Evolutionary conservation across 352 stramenopile genomes (phyloP).

Genomic region (Globisporangium paddicum): DNA sequence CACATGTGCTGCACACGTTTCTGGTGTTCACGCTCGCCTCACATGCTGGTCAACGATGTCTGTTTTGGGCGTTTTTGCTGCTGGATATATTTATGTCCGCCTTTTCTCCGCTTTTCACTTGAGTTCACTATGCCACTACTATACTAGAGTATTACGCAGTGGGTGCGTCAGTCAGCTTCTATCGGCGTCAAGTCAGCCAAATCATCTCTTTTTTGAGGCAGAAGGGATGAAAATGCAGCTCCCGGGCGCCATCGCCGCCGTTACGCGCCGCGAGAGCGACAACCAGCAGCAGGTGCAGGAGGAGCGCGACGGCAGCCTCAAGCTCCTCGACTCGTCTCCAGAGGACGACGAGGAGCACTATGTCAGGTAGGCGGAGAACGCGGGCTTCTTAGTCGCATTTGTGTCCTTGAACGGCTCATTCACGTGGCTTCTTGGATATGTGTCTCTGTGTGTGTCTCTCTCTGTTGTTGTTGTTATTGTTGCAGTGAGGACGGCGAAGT

Average conservation of each 20-base stretch:
- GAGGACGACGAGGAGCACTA: conserved; percentile 58
- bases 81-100: not conserved
- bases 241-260: not conserved
- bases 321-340: conserved; percentile 28
- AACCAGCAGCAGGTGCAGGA: not conserved
- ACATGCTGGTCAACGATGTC: too few species aligned
- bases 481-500: conserved; percentile 63
- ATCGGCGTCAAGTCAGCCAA: not conserved
- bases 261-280: not conserved
- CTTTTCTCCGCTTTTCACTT: conserved; percentile 2
- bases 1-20: not conserved
- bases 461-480: too few species aligned
- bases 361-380: conserved; percentile 34
- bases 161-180: not conserved
- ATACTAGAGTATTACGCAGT: too few species aligned
- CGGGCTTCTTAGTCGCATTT: not conserved
- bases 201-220: not conserved
- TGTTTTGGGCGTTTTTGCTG: too few species aligned
- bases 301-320: conserved; percentile 12
- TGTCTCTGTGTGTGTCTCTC: not conserved
- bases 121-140: not conserved
- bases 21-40: too few species aligned
- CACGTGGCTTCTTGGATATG: not conserved
- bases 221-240: conserved; percentile 3
- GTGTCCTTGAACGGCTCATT: not conserved